Base-by-base conservation (phyloP, 1,284 basidiomycete genomes). In the Moesziomyces sp. region DNA sequence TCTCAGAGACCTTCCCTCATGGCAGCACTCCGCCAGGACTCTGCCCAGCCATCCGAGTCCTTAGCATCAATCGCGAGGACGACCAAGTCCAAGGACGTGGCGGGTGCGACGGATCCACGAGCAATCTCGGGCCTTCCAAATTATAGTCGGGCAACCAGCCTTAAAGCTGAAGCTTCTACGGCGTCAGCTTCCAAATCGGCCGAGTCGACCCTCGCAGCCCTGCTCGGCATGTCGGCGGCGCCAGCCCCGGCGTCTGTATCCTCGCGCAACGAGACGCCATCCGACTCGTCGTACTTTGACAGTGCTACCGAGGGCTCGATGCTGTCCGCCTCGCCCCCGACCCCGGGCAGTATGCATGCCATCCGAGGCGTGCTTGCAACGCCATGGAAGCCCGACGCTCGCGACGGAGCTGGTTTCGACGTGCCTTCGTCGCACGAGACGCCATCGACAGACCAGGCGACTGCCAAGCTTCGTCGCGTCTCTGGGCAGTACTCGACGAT, bases 201-300 rank as follows among this genome's bases (percentile, higher is more conserved):
- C n/a, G 64, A 73, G n/a, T 63, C 60, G 14, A 63, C 64, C 3
- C 64, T 73, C 3, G 64, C 70, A 46, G 70, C 70, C 6, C 54
- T 73, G 23, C 70, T 67, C n/a, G 70, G 64, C 16, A 73, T 73
- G 70, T 59, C 64, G 4, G 55, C 70, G 16, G 38, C 35, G 35
- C 35, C 35, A 38, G 35, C 57, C n/a, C 34, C 53, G 11, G 57
- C 57, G 35, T 61, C 63, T 3, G 46, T 52, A 21, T 58, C 68
- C 6, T 55, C 63, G n/a, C 56, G 70, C 42, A 63, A 60, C 40
- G 70, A 73, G 34, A 62, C 70, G 46, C 70, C 70, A 1, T 73
- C 70, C 7, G 64, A 64, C 6, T 67, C 64, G 8, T 73, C 64
- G 1, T 73, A 73, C 70, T 73, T 73, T 52, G 70, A 64, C 50